Evolutionary conservation across 129 eudicot genomes (phyloP).

Genomic region (Flaveria ramosissima): DNA sequence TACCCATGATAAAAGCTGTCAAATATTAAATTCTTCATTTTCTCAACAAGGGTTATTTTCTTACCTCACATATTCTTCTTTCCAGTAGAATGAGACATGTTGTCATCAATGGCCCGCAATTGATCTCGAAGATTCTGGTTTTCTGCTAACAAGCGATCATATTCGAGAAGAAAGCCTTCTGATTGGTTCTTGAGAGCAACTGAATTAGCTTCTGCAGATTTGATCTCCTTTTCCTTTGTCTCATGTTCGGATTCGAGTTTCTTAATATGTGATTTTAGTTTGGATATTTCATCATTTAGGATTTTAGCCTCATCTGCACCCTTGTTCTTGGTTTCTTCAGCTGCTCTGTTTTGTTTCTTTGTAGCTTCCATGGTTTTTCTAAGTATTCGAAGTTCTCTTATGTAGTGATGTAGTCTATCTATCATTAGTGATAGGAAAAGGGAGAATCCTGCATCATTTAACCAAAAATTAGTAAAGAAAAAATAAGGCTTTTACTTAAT

Average conservation of each 20-base stretch:
- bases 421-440: constrained; percentile 70
- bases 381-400: constrained; percentile 60
- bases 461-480: not conserved
- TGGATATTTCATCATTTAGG: constrained; percentile 49
- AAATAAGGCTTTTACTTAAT: not conserved
- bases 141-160: constrained; percentile 52
- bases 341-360: constrained; percentile 61
- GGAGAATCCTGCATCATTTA: constrained; percentile 51
- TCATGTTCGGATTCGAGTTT: constrained; percentile 51
- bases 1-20: constrained; percentile 8
- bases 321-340: constrained; percentile 58
- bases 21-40: not conserved
- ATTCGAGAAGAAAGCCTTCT: constrained; percentile 63
- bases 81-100: constrained; percentile 48
- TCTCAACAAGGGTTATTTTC: not conserved
- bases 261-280: constrained; percentile 41
- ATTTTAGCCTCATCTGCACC: constrained; percentile 53
- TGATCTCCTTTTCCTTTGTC: constrained; percentile 54
- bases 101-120: constrained; percentile 48
- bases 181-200: constrained; percentile 68
- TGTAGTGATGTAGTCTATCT: constrained; percentile 74
- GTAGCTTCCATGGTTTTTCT: constrained; percentile 62
- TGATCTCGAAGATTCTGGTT: constrained; percentile 50
- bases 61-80: constrained; percentile 59
- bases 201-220: constrained; percentile 60